Evolutionary conservation across 1,139 yeast species (phyloP), one percentile per base, ranked within the genome.

Genomic region (Hanseniaspora gamundiae): DNA sequence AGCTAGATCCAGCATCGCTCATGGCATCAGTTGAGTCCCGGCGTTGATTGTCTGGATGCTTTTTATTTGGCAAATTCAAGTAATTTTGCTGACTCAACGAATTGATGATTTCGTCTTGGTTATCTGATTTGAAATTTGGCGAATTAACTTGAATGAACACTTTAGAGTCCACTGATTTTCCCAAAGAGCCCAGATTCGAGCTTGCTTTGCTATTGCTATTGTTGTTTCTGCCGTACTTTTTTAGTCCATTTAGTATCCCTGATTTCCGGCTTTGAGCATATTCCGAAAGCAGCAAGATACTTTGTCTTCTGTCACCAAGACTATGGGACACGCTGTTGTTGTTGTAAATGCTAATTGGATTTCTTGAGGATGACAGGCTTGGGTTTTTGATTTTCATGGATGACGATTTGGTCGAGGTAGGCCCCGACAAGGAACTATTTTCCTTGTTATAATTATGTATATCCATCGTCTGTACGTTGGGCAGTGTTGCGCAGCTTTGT

Each of bases 111-210:
- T 55, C 58, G 7, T 60, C 57, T 2, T 52, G 48, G n/a, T 53
- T 54, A 17, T 52, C 49, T 4, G 59, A 52, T 30, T 49, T 48
- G 45, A 63, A 63, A n/a, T 60, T 59, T 1, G 67, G 67, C 7
- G 61, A 55, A 6, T 50, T 58, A 2, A 56, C 51, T 45, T 62
- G 62, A 7, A 63, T 53, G 20, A 58, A 44, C 1, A 54, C 54
- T 30, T 51, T 51, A 10, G 56, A 49, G 17, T 53, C 56, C 11
- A 38, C 8, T 27, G 27, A 31, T 42, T 42, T 22, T 39, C 44
- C 19, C 39, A 31, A 27, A 39, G 39, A 36, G 46, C 44, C 22
- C 36, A 24, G 9, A 41, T 38, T n/a, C 45, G 46, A 20, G 42
- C 21, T 39, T 31, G 21, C 21, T 21, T 42, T 22, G 9, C 9